phyloP scores from a whole-genome alignment of 306 rosid species.

The Rosa rugosa region DNA sequence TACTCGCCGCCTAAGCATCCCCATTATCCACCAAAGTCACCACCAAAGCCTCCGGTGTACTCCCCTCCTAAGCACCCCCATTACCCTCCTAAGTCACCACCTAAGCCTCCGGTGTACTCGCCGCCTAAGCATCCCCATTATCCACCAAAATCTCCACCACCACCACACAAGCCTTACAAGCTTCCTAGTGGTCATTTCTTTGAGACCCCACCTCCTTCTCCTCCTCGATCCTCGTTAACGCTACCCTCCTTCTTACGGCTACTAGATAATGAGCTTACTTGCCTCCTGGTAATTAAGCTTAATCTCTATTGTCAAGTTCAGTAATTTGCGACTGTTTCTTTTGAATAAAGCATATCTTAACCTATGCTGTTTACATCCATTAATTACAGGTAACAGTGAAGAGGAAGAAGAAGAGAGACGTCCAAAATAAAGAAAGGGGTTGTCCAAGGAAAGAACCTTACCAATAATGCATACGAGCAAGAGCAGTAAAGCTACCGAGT shows the following conservation, averaged over 20 bases:
- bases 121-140: no score
- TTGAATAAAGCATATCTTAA: no score
- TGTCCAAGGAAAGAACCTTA: conserved; percentile 16
- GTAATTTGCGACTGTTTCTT: not conserved
- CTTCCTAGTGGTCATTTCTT: no score
- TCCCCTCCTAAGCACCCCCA: no score
- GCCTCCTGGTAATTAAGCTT: conserved; percentile 43
- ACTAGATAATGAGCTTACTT: conserved; percentile 30
- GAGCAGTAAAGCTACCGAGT: conserved; percentile 14
- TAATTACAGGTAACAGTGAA: conserved; percentile 37
- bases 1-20: no score
- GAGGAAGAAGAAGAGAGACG: not conserved
- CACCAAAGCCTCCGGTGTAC: no score
- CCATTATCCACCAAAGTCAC: no score
- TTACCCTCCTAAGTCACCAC: no score
- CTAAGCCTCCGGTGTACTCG: no score
- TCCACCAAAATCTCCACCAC: conserved; percentile 13
- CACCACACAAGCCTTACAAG: conserved; percentile 10
- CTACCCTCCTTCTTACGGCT: conserved; percentile 78
- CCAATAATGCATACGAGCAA: conserved; percentile 14
- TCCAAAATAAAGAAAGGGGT: conserved; percentile 52
- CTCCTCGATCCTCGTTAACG: no score
- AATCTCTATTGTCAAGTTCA: not conserved
- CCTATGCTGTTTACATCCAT: no score
- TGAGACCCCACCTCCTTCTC: no score